A percentile compares a stretch with the other conserved stretches of the same genome.
These are phyloP conservation scores for Phytophthora kernoviae DNA, from an alignment of 352 stramenopile genomes.

Conservation along the genomic window DNA sequence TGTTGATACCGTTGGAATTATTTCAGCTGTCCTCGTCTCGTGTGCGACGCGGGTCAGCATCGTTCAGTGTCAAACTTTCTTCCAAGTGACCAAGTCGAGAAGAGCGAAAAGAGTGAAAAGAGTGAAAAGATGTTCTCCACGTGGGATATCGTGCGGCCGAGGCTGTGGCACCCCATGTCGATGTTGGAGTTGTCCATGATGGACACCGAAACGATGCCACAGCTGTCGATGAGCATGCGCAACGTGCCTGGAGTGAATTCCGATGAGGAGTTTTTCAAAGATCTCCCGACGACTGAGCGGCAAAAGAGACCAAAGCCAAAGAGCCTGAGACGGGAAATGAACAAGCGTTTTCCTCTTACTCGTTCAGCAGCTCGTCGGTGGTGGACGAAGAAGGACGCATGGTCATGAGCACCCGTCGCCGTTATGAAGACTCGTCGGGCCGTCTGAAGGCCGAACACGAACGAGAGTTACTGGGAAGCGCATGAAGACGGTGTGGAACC, in stretches of 20 bases:
- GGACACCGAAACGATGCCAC: conserved; percentile 61
- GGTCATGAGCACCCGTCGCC: conserved; percentile 72
- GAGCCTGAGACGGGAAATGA: conserved; percentile 35
- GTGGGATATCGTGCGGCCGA: conserved; percentile 81
- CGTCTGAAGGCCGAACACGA: conserved; percentile 86
- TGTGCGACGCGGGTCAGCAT: neutral
- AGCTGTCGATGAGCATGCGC: conserved; percentile 41
- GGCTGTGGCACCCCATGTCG: conserved; percentile 80
- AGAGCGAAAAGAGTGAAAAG: conserved; percentile 3
- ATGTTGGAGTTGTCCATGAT: conserved; percentile 86
- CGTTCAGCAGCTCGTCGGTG: conserved; percentile 75
- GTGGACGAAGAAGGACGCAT: conserved; percentile 69
- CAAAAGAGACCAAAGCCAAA: conserved; percentile 32
- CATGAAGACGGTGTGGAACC: conserved; percentile 83
- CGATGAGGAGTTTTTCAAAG: conserved; percentile 87
- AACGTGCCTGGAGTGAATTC: conserved; percentile 41
- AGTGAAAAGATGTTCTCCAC: conserved; percentile 53
- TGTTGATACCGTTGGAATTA: too few species aligned
- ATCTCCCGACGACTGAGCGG: conserved; percentile 51
- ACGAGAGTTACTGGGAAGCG: conserved; percentile 65
- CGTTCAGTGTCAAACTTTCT: conserved; percentile 32
- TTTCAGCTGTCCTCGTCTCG: too few species aligned
- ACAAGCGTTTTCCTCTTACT: conserved; percentile 77
- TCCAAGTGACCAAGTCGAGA: conserved; percentile 21
- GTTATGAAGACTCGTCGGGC: conserved; percentile 84